Base-by-base conservation (phyloP, 805 yeast species). In the Pichia deserticola region DNA sequence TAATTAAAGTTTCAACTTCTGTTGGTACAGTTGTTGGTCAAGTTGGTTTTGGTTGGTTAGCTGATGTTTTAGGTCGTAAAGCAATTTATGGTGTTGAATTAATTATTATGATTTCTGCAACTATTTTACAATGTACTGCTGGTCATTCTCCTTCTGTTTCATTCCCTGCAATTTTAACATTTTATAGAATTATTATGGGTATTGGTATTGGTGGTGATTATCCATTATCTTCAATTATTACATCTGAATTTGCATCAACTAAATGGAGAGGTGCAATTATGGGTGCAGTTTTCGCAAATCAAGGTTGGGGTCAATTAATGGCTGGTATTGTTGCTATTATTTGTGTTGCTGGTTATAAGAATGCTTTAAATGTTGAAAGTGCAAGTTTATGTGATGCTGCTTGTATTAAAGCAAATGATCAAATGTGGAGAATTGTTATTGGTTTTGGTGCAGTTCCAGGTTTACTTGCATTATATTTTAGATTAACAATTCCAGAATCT, bases 191-290 rank as follows among this genome's bases (percentile, higher is more conserved):
- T 57, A 63, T 89, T 55, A 84, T 83, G 88, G 97, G 97, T 76
- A 84, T 89, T 60, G 97, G 97, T 81, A 89, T 89, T 60, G 97
- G 97, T 74, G 97, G 96, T 77, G 97, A 89, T 73, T 89, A 89
- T 68, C 96, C 97, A 58, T 76, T 89, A 62, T 87, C 96, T 15
- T 87, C 96, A n/a, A 84, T 89, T 67, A 89, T 89, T 57, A 84
- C 96, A 9, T 84, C 96, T 51, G 97, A 89, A 74, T 89, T 89
- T 63, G 78, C 96, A 30, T 87, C 96, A 52, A 89, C 96, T 57
- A 88, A 86, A 70, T 89, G 96, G 95, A 86, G 97, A 82, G 97
- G 97, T 78, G 96, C 96, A 57, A 88, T 88, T 60, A 89, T 89
- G 96, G 89, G 87, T 64, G 95, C 96, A 32, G 96, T 89, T 50